Conservation (phyloP, 2,329 filamentous ascomycete species). For the Celoporthe dispersa region DNA sequence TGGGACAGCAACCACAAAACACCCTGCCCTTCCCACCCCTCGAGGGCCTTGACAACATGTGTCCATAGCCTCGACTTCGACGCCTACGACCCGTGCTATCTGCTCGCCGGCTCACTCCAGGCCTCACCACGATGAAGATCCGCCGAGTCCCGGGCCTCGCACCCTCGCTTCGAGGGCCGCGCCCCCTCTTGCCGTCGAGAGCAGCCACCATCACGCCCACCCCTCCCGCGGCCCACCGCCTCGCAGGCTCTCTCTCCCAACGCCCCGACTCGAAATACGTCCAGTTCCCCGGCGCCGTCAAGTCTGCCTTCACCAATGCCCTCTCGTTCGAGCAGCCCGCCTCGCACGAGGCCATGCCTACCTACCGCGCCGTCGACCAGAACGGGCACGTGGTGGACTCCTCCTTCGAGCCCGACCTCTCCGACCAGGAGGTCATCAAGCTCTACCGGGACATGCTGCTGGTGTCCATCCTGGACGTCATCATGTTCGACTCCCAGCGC, state of each 20-base stretch:
- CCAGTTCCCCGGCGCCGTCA: slow-evolving; percentile 91
- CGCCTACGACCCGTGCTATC: not conserved
- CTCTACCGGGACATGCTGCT: slow-evolving; percentile 69
- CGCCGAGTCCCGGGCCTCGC: slow-evolving; percentile 27
- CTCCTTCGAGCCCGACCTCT: slow-evolving; percentile 69
- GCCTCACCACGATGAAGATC: slow-evolving; percentile 25
- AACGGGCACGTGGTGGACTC: slow-evolving; percentile 83
- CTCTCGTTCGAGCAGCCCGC: slow-evolving; percentile 79
- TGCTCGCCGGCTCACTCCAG: not conserved
- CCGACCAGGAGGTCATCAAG: slow-evolving; percentile 63
- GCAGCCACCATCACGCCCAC: slow-evolving; percentile 22
- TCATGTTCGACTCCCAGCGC: slow-evolving; percentile 97
- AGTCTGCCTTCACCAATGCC: slow-evolving; percentile 85
- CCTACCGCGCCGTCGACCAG: slow-evolving; percentile 90
- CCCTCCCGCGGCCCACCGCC: slow-evolving; percentile 38
- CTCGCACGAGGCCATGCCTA: slow-evolving; percentile 77
- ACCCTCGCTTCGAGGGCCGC: slow-evolving; percentile 29
- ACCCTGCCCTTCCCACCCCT: not conserved
- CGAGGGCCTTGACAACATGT: not conserved
- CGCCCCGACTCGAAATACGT: slow-evolving; percentile 59
- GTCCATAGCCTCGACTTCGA: not conserved
- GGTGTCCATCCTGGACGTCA: slow-evolving; percentile 86
- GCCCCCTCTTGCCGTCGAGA: slow-evolving; percentile 17
- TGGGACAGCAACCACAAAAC: slow-evolving; percentile 2
- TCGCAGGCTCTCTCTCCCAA: slow-evolving; percentile 58